Base-by-base conservation (phyloP, 306 rosid species). In the Lathyrus aphaca region DNA sequence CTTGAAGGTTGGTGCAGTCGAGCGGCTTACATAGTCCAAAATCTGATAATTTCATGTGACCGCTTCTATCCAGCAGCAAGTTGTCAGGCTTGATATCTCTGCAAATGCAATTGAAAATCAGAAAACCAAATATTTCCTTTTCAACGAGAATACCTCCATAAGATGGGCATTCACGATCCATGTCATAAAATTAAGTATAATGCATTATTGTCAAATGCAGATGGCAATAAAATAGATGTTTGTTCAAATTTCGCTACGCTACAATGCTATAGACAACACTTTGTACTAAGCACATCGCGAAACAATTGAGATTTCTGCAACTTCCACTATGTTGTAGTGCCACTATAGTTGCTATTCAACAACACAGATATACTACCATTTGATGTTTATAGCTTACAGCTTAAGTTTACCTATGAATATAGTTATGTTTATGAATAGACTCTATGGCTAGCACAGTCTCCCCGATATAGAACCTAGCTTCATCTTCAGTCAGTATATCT, bases 11-110 rank as follows among this genome's bases (percentile, higher is more conserved):
- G 56, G 87, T 88, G 80, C 86, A 79, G 76, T 89, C 92, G 77
- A 91, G 75, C 27, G 96, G 96, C 73, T 91, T 91, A 62, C 96
- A 91, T 83, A 91, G 80, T 35, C 97, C 97, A 78, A 91, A 91
- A 84, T 91, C 96, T 56, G 97, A 91, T 49, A 91, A 86, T 79
- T 88, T 91, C 86, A 91, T 71, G 81, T 91, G 97, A 69, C 97
- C 97, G 54, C 82, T 46, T 65, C 81, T 81, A 73, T 91, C 96
- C 13, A 91, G 89, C 78, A 91, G 85, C 64, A 91, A 86, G 81
- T 88, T 91, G 69, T 91, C 93, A 64, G 97, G 97, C 84, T 91
- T 91, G 80, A 91, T 91, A 79, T 91, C 97, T 85, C 97, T 91
- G 83, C 21, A 75, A 46, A 57, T 49, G 56, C 55, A 75, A 65